Percentiles rank a stretch among this genome's conserved stretches.
phyloP scores from a whole-genome alignment of 169 alveolate species.

The Plasmodium gallinaceum region DNA sequence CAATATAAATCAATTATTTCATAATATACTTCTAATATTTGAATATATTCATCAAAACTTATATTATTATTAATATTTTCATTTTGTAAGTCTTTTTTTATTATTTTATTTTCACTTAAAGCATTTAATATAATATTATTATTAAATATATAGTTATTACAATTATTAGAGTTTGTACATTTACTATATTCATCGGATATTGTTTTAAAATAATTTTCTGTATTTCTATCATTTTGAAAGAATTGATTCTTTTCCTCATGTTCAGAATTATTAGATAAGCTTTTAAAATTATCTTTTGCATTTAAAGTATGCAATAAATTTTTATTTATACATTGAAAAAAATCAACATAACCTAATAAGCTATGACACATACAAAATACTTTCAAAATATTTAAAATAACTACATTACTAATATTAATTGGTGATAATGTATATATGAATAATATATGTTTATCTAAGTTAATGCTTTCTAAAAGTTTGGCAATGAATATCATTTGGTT shows the following conservation, averaged over 20 bases:
- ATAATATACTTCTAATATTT: conserved; percentile 47
- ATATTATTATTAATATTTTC: background rate
- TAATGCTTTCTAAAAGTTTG: conserved; percentile 20
- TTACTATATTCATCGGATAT: background rate
- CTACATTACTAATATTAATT: conserved; percentile 33
- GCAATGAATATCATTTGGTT: conserved; percentile 59
- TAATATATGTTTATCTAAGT: conserved; percentile 10
- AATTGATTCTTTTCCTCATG: background rate
- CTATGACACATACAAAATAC: conserved; percentile 56
- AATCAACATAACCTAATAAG: conserved; percentile 53
- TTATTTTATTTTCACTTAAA: background rate
- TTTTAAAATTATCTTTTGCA: background rate
- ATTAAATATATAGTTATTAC: background rate
- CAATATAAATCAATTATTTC: conserved; percentile 64
- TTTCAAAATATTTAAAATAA: conserved; percentile 26
- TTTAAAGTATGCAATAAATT: background rate
- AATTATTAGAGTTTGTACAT: background rate
- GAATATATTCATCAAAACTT: conserved; percentile 17
- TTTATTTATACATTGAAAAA: conserved; percentile 46
- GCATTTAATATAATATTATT: background rate
- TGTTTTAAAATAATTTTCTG: background rate
- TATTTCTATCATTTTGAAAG: background rate
- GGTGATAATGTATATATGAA: conserved; percentile 54
- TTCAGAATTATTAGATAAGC: background rate
- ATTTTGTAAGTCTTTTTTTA: background rate